A percentile compares a stretch with the other conserved stretches of the same genome.
These are phyloP conservation scores for Suillus americanus DNA, from an alignment of 768 basidiomycete genomes.

Conservation along the genomic window DNA sequence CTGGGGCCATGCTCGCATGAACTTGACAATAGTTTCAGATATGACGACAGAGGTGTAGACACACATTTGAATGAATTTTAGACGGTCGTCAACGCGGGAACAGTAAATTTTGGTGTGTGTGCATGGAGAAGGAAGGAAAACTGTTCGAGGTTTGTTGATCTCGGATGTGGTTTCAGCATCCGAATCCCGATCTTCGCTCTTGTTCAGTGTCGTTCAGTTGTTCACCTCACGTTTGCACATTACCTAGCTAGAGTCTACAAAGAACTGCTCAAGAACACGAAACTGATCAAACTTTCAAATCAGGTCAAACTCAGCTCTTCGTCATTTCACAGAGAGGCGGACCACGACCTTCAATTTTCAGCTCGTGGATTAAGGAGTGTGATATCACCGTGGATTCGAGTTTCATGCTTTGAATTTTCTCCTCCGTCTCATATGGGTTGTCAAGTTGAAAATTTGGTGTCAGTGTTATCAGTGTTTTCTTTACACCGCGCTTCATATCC, in stretches of 20 bases:
- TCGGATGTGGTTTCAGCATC: neutral
- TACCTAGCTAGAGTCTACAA: neutral
- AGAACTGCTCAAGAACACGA: neutral
- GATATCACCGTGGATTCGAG: too few relatives aligned
- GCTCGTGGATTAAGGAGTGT: conserved; percentile 30
- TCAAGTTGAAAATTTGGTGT: too few relatives aligned
- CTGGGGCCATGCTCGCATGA: neutral
- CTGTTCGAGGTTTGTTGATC: neutral
- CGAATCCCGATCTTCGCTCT: neutral
- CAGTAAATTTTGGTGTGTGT: neutral
- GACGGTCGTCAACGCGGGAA: neutral
- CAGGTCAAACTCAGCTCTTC: neutral
- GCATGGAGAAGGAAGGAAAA: neutral
- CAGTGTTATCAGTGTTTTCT: conserved; percentile 6
- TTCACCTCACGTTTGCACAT: neutral
- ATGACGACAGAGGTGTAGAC: neutral
- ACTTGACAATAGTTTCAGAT: neutral
- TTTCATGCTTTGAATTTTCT: too few relatives aligned
- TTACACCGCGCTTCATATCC: conserved; percentile 23
- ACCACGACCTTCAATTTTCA: conserved; percentile 35
- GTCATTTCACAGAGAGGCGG: too few relatives aligned
- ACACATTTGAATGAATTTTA: neutral
- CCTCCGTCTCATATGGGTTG: too few relatives aligned
- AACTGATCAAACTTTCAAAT: neutral
- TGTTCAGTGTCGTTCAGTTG: too few relatives aligned